phyloP scores from a whole-genome alignment of 1,139 yeast species.

The Suhomyces anneliseae region DNA sequence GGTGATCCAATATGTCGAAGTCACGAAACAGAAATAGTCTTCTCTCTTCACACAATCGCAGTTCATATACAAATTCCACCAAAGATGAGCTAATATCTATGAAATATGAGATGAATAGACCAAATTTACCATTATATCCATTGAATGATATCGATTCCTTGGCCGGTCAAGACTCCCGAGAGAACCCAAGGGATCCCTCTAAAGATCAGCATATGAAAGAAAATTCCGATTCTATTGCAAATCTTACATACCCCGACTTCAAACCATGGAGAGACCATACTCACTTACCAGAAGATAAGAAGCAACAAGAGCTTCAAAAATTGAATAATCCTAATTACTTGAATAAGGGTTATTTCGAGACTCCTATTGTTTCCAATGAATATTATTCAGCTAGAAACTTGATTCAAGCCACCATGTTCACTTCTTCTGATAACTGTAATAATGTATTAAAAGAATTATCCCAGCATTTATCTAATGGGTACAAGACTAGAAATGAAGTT shows the following conservation, averaged over 20 bases:
- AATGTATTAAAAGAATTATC: conserved; percentile 43
- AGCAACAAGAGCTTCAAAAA: conserved; percentile 26
- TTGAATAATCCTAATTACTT: conserved; percentile 35
- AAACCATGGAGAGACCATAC: conserved; percentile 72
- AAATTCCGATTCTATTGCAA: neutral
- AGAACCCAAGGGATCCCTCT: neutral
- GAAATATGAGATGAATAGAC: conserved; percentile 41
- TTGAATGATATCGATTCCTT: conserved; percentile 23
- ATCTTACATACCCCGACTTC: conserved; percentile 66
- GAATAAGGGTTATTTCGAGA: conserved; percentile 49
- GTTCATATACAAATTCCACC: conserved; percentile 23
- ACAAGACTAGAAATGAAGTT: conserved; percentile 60
- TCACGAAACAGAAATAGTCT: conserved; percentile 36
- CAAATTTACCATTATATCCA: conserved; percentile 38
- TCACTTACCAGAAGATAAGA: conserved; percentile 42
- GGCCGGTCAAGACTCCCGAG: neutral
- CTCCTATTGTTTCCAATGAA: conserved; percentile 58
- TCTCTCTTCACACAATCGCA: conserved; percentile 31
- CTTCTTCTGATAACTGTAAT: conserved; percentile 40
- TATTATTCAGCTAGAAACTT: conserved; percentile 54
- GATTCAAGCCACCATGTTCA: conserved; percentile 43
- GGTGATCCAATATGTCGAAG: conserved; percentile 32
- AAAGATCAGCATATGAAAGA: neutral
- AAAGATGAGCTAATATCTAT: conserved; percentile 38
- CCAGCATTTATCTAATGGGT: conserved; percentile 59